Evolutionary conservation across 495 filamentous ascomycete species (phyloP), one percentile per base, ranked within the genome.

Genomic region (Aspergillus carlsbadensis): DNA sequence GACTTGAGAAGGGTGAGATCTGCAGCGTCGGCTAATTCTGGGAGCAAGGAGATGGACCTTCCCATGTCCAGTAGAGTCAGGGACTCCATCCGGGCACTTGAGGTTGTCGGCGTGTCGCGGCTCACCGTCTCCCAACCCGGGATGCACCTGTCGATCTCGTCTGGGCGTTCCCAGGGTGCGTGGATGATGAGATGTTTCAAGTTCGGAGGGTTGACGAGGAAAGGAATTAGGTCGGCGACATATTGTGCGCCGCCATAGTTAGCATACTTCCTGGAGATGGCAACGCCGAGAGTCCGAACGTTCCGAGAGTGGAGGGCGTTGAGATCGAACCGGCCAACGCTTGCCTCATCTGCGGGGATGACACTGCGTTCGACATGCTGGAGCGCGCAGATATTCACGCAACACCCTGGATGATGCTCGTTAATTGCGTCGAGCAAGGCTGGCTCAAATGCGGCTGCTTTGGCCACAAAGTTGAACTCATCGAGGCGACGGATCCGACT

Each of bases 1-100:
- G 42, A 63, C 24, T 40, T 33, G 37, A 53, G 56, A 24, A 29
- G 4, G 0, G 51, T 41, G 5, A 59, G 18, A 6, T 40, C 40
- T 1, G 44, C 13, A 0, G 58, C n/a, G 6, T 52, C 37, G 31
- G 37, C 13, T 15, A 43, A 22, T 1, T 20, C 5, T 3, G 39
- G 39, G 6, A 15, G 1, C 6, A 17, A 3, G 26, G 3, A 29
- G 26, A 4, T 29, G 4, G 26, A 8, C 4, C 8, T 4, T 4
- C 4, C 10, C 17, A 6, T 6, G 14, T 29, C 41, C 41, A 17
- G 0, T 2, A 50, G 11, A 2, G 47, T 36, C 2, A 50, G 33
- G 7, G 47, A 50, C 13, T 50, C 47, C 18, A 50, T 13, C 15
- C 1, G 6, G 1, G 18, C n/a, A n/a, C n/a, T n/a, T n/a, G n/a